Conservation (phyloP, 2,329 filamentous ascomycete genomes). For the Colletotrichum tamarilloi region DNA sequence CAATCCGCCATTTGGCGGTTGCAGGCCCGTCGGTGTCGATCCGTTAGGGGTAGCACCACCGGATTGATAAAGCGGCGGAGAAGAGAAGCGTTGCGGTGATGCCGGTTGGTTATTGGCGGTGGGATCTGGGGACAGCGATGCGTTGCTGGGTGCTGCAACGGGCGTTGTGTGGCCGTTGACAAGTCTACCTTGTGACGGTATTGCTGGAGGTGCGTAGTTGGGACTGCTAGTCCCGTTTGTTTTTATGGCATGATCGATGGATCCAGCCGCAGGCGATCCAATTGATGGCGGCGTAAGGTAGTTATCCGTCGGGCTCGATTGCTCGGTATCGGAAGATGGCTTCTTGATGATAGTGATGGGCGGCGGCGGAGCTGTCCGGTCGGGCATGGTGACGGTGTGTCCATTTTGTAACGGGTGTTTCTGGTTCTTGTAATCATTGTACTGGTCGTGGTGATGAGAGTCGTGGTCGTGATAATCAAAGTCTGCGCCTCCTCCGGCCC, state of each 20-base stretch:
- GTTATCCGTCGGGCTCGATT: slow-evolving; percentile 45
- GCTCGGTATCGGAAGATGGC: slow-evolving; percentile 38
- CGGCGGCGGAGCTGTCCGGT: slow-evolving; percentile 40
- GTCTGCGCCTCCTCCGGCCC: slow-evolving; percentile 47
- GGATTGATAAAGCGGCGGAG: slow-evolving; percentile 67
- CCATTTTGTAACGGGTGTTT: slow-evolving; percentile 41
- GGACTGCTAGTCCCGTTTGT: slow-evolving; percentile 39
- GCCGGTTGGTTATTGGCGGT: slow-evolving; percentile 37
- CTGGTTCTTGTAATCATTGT: slow-evolving; percentile 44
- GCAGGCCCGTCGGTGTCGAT: slow-evolving; percentile 60
- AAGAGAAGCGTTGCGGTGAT: slow-evolving; percentile 70
- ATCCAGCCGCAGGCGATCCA: slow-evolving; percentile 44
- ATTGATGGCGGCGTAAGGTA: slow-evolving; percentile 46
- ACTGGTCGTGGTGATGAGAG: slow-evolving; percentile 41
- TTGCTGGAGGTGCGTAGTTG: slow-evolving; percentile 42
- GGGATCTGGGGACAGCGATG: slow-evolving; percentile 36
- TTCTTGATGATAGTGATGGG: slow-evolving; percentile 29
- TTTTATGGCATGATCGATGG: slow-evolving; percentile 24
- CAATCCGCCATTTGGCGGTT: slow-evolving; percentile 68
- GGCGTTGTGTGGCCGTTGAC: slow-evolving; percentile 34
- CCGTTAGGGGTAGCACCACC: slow-evolving; percentile 48
- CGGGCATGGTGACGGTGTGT: slow-evolving; percentile 40
- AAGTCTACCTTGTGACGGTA: slow-evolving; percentile 36
- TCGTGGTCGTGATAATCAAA: slow-evolving; percentile 44
- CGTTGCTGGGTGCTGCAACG: slow-evolving; percentile 19